Evolutionary conservation across 768 basidiomycete species (phyloP), one percentile per base, ranked within the genome.

Genomic region (Leccinum fibrillosum): DNA sequence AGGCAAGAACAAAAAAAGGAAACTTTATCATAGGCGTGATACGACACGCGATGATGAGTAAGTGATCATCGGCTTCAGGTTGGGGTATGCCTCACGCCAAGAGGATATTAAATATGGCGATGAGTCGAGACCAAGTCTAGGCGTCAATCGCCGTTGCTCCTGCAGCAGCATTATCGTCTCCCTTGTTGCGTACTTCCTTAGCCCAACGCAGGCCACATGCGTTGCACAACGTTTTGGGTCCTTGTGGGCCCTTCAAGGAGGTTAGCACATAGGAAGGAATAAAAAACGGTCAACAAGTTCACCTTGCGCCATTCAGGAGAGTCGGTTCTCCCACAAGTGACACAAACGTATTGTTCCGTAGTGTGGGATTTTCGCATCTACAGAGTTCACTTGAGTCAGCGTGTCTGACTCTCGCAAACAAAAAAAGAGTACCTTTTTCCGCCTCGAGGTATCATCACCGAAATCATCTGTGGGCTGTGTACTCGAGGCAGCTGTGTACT

Each of bases 301-400:
- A 82, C 92, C 82, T 94, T 95, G 65, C 96, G 83, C 96, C 96
- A 99, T 75, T 99, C 96, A 0, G 97, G 95, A 44, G 93, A 95
- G 73, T 94, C 92, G 1, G 95, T 98, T 58, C 93, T 81, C 17
- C 97, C 97, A 65, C 96, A 99, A 13, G 88, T 93, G 32, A 91
- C 81, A 67, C 94, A 98, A 11, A 95, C 92, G 69, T 93, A 84
- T 67, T 89, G 88, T 55, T 91, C 89, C 4, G 74, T 69, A 19
- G 70, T 70, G 39, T 80, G 74, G 8, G 74, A 67, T 60, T 85
- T 86, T 42, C 68, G 62, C 49, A 69, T 60, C 67, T 71, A 45
- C 55, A 30, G 5, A 6, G 11, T n/a, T 49, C 23, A 30, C 11
- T 42, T 63, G 42, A 59, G 49, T 57, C 30, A 5, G 23, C 39